Conservation (phyloP, 2,329 filamentous ascomycete species). For the Fusarium tricinctum region DNA sequence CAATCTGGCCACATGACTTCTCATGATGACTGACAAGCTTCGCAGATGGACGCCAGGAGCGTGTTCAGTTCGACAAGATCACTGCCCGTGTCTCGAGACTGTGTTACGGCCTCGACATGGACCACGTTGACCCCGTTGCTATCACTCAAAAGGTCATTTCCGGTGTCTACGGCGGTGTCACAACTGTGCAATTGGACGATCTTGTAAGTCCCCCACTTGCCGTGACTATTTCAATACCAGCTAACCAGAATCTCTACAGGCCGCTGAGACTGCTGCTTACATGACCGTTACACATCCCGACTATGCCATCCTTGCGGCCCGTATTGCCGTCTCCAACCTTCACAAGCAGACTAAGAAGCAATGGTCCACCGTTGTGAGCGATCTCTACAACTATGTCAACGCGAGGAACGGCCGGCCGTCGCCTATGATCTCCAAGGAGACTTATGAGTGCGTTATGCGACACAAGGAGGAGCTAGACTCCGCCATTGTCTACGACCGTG, state of each 20-base stretch:
- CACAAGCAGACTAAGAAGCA: slow-evolving; percentile 99
- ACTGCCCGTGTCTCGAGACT: slow-evolving; percentile 96
- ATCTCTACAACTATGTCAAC: slow-evolving; percentile 96
- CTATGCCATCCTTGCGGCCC: slow-evolving; percentile 97
- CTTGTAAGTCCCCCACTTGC: slow-evolving; percentile 73
- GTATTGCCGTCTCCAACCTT: slow-evolving; percentile 98
- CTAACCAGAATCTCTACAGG: slow-evolving; percentile 65
- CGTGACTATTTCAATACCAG: slow-evolving; percentile 1
- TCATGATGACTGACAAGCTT: slow-evolving; percentile 48
- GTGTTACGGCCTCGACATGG: slow-evolving; percentile 96
- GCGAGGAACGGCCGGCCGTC: slow-evolving; percentile 86
- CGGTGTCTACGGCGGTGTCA: slow-evolving; percentile 98
- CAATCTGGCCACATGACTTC: slow-evolving; percentile 9
- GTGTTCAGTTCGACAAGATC: slow-evolving; percentile 99
- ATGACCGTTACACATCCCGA: slow-evolving; percentile 99
- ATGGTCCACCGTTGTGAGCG: slow-evolving; percentile 94
- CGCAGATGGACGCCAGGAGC: slow-evolving; percentile 97
- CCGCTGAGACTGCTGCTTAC: slow-evolving; percentile 98
- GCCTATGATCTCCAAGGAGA: slow-evolving; percentile 94
- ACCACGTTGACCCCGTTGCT: slow-evolving; percentile 95
- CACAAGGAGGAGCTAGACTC: slow-evolving; percentile 98
- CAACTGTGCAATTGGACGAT: slow-evolving; percentile 95
- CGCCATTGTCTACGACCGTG: slow-evolving; percentile 98
- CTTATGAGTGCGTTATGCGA: slow-evolving; percentile 93
- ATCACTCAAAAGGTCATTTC: slow-evolving; percentile 99